Evolutionary conservation across 2,329 filamentous ascomycete species (phyloP).

Genomic region (Byssoonygena ceratinophila): DNA sequence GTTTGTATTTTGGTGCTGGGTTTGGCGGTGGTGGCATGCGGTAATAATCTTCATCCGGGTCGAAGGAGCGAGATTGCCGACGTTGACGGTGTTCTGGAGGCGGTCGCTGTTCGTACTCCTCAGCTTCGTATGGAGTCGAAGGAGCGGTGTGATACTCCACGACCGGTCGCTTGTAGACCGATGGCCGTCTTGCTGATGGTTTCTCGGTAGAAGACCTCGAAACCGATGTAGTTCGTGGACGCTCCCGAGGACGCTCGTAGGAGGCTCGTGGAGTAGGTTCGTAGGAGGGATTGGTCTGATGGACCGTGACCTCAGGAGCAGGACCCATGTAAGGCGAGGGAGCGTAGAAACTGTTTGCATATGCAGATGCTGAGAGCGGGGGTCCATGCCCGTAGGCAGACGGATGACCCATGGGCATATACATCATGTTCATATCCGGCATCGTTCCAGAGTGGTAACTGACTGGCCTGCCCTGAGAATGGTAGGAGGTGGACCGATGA

Average conservation of each 20-base stretch:
- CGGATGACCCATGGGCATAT: conserved; percentile 20
- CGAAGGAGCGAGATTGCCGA: conserved; percentile 23
- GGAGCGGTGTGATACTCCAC: conserved; percentile 27
- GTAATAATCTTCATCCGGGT: conserved; percentile 34
- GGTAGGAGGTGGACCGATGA: conserved; percentile 29
- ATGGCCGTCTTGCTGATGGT: conserved; percentile 24
- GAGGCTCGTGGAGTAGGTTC: conserved; percentile 11
- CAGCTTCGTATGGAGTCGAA: conserved; percentile 17
- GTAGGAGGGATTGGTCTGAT: conserved; percentile 14
- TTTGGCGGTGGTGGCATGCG: conserved; percentile 35
- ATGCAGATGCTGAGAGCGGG: conserved; percentile 31
- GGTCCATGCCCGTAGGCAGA: conserved; percentile 26
- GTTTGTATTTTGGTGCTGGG: conserved; percentile 19
- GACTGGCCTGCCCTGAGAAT: conserved; percentile 28
- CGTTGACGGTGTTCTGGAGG: conserved; percentile 24
- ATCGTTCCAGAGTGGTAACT: conserved; percentile 30
- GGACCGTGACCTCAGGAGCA: conserved; percentile 23
- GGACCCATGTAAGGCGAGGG: conserved; percentile 27
- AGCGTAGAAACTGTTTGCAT: conserved; percentile 25
- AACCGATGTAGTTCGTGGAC: conserved; percentile 25
- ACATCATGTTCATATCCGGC: conserved; percentile 25
- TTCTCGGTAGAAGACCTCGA: conserved; percentile 29
- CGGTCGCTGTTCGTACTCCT: conserved; percentile 21
- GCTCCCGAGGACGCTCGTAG: conserved; percentile 7
- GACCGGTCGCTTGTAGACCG: conserved; percentile 28